Percentiles rank a stretch among this genome's conserved stretches.
Evolutionary conservation across 345 rosid genomes (phyloP).

Genomic region (Eucalyptus guilfoylei): DNA sequence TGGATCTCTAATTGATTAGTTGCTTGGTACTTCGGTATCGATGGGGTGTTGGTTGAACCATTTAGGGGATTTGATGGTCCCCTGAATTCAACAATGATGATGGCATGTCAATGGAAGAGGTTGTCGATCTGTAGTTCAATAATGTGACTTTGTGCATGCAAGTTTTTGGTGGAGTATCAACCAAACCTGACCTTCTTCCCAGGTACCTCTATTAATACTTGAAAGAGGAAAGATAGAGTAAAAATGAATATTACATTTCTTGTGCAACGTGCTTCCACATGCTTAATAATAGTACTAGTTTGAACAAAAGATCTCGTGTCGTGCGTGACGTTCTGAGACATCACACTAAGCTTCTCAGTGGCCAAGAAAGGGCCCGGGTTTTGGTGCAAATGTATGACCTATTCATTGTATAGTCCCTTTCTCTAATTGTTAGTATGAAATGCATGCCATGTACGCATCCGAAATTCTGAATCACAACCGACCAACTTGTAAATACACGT

Average conservation of each 20-base stretch:
- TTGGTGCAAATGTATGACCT: background rate
- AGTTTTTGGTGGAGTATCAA: background rate
- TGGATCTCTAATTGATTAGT: background rate
- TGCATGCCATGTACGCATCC: background rate
- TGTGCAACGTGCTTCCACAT: background rate
- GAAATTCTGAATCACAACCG: background rate
- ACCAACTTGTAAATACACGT: background rate
- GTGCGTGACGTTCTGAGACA: accelerated
- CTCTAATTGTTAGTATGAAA: background rate
- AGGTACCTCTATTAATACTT: background rate
- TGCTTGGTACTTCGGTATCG: background rate
- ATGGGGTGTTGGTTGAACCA: background rate
- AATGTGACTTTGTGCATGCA: background rate
- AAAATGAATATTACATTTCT: background rate
- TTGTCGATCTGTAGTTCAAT: background rate
- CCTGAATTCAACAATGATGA: background rate
- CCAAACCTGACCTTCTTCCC: background rate
- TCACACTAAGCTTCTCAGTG: no score
- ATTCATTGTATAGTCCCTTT: background rate
- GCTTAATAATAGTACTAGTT: background rate
- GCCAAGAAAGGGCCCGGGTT: background rate
- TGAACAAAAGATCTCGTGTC: background rate
- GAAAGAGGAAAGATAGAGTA: background rate
- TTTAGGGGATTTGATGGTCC: background rate
- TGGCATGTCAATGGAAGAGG: background rate